These are phyloP conservation scores for Rhodotorula sp. DNA, from an alignment of 1,284 basidiomycete genomes.

Conservation along the genomic window DNA sequence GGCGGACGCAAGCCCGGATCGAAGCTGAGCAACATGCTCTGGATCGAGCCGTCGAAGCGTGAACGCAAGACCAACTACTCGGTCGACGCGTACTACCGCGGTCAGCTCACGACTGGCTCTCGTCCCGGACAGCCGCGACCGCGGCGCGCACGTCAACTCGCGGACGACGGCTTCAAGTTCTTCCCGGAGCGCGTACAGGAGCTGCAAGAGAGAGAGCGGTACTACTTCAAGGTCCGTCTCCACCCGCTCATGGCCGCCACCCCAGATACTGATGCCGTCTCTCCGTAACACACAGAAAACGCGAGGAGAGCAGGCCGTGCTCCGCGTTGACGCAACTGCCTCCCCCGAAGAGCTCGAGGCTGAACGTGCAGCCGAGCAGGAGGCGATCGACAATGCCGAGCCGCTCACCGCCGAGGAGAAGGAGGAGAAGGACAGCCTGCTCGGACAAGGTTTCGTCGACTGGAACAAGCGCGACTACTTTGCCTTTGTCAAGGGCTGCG, in stretches of 20 bases:
- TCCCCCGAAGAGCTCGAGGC: slow-evolving; percentile 80
- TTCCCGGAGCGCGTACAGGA: slow-evolving; percentile 78
- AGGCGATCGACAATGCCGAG: slow-evolving; percentile 78
- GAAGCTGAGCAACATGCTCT: slow-evolving; percentile 55
- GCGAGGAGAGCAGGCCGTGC: slow-evolving; percentile 63
- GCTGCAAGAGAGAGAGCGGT: slow-evolving; percentile 83
- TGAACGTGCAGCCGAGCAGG: slow-evolving; percentile 76
- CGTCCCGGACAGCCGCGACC: slow-evolving; percentile 14
- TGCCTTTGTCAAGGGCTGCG: slow-evolving; percentile 79
- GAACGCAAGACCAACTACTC: slow-evolving; percentile 95
- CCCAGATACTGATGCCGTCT: slow-evolving; percentile 7
- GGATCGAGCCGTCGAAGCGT: slow-evolving; percentile 89
- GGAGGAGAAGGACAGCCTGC: slow-evolving; percentile 74
- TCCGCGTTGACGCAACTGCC: slow-evolving; percentile 63
- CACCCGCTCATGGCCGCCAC: background rate
- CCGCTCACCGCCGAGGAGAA: slow-evolving; percentile 77
- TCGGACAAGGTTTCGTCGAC: slow-evolving; percentile 73
- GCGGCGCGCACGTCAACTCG: background rate
- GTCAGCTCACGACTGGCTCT: slow-evolving; percentile 56
- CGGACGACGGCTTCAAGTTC: slow-evolving; percentile 88
- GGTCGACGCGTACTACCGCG: slow-evolving; percentile 56
- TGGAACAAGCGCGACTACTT: slow-evolving; percentile 95
- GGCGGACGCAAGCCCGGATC: slow-evolving; percentile 57
- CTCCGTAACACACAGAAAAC: slow-evolving; percentile 54
- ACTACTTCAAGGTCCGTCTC: slow-evolving; percentile 67